These are phyloP conservation scores for Earliella scabrosa DNA, from an alignment of 1,284 basidiomycete species.

Conservation along the genomic window DNA sequence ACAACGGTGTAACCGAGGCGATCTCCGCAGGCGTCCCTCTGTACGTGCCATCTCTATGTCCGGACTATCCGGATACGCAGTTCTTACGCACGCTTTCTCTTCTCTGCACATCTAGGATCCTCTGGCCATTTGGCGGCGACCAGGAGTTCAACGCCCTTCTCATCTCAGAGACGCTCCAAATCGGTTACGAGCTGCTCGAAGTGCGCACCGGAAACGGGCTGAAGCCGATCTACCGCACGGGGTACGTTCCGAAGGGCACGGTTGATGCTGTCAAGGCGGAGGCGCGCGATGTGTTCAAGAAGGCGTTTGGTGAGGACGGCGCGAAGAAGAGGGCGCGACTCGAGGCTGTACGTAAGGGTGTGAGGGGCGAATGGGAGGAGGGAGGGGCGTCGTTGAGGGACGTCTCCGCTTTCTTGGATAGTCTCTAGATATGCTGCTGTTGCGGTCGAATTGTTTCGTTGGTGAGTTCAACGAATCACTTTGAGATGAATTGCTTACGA, in stretches of 20 bases:
- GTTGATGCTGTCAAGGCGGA: slow-evolving; percentile 26
- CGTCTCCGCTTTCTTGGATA: slow-evolving; percentile 9
- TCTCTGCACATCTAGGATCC: slow-evolving; percentile 2
- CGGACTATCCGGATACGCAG: not conserved
- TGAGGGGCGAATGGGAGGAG: slow-evolving; percentile 14
- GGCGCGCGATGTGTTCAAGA: slow-evolving; percentile 16
- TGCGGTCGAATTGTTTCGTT: too few species aligned
- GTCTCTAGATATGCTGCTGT: not conserved
- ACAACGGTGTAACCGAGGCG: slow-evolving; percentile 26
- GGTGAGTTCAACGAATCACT: too few species aligned
- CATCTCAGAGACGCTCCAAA: slow-evolving; percentile 19
- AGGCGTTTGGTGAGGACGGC: slow-evolving; percentile 27
- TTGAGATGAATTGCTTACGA: too few species aligned
- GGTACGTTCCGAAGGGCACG: slow-evolving; percentile 23
- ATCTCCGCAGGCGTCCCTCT: slow-evolving; percentile 23
- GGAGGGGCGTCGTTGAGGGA: slow-evolving; percentile 15
- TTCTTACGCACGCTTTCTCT: not conserved
- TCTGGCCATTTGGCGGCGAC: slow-evolving; percentile 31
- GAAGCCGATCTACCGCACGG: slow-evolving; percentile 23
- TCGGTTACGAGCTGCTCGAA: slow-evolving; percentile 32
- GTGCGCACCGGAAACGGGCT: slow-evolving; percentile 26
- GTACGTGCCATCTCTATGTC: slow-evolving; percentile 1
- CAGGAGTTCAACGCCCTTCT: slow-evolving; percentile 29
- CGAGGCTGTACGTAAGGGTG: slow-evolving; percentile 6
- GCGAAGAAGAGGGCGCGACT: slow-evolving; percentile 21